Percentiles rank a stretch among this genome's conserved stretches.
These are phyloP conservation scores for Botrytis porri DNA, from an alignment of 2,329 filamentous ascomycete genomes.

Conservation along the genomic window DNA sequence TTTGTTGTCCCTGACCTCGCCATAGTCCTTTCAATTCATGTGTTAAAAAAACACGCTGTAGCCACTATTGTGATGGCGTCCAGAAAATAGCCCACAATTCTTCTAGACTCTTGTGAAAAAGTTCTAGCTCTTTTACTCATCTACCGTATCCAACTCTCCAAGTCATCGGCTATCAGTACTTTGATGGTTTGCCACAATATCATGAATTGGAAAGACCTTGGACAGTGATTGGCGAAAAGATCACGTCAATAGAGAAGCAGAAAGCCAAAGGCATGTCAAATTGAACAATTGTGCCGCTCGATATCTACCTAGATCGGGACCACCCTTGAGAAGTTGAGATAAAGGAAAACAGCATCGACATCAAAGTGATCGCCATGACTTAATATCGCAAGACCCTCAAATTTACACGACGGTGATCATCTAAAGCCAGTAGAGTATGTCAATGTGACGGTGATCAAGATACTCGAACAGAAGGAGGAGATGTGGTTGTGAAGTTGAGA, in stretches of 20 bases:
- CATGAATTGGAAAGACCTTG: neutral
- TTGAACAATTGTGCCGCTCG: neutral
- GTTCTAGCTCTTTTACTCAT: neutral
- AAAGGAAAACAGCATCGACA: neutral
- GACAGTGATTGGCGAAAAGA: neutral
- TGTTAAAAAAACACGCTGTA: neutral
- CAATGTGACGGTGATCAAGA: neutral
- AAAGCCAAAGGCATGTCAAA: neutral
- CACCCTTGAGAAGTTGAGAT: neutral
- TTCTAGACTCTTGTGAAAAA: neutral
- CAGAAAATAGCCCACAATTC: neutral
- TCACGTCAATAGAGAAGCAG: neutral
- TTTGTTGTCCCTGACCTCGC: neutral
- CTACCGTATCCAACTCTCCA: neutral
- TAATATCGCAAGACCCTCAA: neutral
- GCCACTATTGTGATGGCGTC: neutral
- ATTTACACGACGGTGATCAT: neutral
- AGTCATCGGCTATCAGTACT: neutral
- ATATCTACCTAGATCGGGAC: neutral
- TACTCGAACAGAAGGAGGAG: neutral
- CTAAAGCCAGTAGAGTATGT: neutral
- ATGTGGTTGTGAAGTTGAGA: neutral
- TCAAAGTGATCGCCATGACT: neutral
- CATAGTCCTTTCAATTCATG: no score
- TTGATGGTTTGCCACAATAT: neutral